phyloP scores from a whole-genome alignment of 2,329 filamentous ascomycete species.

The Colletotrichum scovillei region DNA sequence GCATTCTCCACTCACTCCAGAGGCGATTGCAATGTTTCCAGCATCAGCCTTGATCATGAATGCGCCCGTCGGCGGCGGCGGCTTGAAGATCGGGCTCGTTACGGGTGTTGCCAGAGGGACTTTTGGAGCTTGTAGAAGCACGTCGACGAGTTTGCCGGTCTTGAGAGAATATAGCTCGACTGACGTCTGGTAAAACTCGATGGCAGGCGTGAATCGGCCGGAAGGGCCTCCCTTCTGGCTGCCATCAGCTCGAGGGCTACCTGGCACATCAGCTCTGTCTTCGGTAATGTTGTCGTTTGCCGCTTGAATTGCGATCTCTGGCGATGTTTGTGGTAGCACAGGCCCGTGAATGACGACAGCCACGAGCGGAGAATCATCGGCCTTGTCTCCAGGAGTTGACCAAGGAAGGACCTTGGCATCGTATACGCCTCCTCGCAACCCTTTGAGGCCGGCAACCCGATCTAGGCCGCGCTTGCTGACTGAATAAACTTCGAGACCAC shows the following conservation, averaged over 20 bases:
- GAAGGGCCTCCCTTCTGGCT: slow-evolving; percentile 50
- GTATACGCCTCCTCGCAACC: slow-evolving; percentile 82
- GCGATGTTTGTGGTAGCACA: slow-evolving; percentile 58
- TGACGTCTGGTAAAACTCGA: slow-evolving; percentile 82
- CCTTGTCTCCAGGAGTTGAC: slow-evolving; percentile 64
- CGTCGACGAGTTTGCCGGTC: slow-evolving; percentile 77
- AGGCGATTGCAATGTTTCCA: slow-evolving; percentile 79
- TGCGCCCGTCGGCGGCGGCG: slow-evolving; percentile 77
- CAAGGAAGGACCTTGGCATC: slow-evolving; percentile 86
- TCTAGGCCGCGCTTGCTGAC: slow-evolving; percentile 80
- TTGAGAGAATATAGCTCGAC: slow-evolving; percentile 90
- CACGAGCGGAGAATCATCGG: slow-evolving; percentile 76
- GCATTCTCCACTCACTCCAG: slow-evolving; percentile 86
- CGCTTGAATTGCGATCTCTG: slow-evolving; percentile 49
- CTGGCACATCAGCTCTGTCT: slow-evolving; percentile 54
- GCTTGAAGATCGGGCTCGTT: slow-evolving; percentile 72
- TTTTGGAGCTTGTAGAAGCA: slow-evolving; percentile 78
- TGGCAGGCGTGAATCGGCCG: slow-evolving; percentile 48
- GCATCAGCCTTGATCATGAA: slow-evolving; percentile 79
- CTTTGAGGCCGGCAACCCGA: slow-evolving; percentile 76
- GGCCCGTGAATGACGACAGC: slow-evolving; percentile 86
- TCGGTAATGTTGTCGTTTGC: slow-evolving; percentile 52
- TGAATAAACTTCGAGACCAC: slow-evolving; percentile 80
- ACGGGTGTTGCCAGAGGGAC: slow-evolving; percentile 68
- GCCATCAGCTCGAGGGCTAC: slow-evolving; percentile 53